A percentile compares a stretch with the other conserved stretches of the same genome.
Evolutionary conservation across 1,284 basidiomycete genomes (phyloP).

Genomic region (Vanrija pseudolonga): DNA sequence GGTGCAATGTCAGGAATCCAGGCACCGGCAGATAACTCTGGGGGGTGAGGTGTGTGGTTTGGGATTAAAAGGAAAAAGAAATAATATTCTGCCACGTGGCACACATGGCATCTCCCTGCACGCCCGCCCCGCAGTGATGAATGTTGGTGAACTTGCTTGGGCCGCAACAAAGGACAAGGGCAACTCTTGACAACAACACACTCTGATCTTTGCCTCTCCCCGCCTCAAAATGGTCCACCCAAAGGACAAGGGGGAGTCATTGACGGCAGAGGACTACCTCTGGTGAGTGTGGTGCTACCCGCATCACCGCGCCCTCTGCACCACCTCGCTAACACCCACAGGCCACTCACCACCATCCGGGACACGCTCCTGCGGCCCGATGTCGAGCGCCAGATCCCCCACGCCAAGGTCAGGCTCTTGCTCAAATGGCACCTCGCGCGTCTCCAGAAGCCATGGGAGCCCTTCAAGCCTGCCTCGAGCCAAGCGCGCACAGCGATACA

Average conservation of each 20-base stretch:
- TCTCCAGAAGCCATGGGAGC: constrained; percentile 30
- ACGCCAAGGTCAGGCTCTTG: constrained; percentile 25
- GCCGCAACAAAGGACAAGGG: too few relatives aligned
- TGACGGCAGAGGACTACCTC: constrained; percentile 18
- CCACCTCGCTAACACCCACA: constrained; percentile 9
- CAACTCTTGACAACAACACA: too few relatives aligned
- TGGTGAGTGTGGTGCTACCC: constrained; percentile 7
- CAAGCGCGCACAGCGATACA: constrained; percentile 15
- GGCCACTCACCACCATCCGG: constrained; percentile 37
- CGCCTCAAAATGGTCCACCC: constrained; percentile 2
- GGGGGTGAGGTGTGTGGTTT: too few relatives aligned
- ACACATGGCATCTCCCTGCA: too few relatives aligned
- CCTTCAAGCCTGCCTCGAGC: constrained; percentile 20
- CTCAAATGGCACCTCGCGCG: constrained; percentile 25
- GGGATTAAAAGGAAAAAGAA: background rate
- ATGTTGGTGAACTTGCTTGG: too few relatives aligned
- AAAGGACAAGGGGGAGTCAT: constrained; percentile 1
- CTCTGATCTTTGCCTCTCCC: too few relatives aligned
- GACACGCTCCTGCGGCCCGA: constrained; percentile 34
- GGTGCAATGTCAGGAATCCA: too few relatives aligned
- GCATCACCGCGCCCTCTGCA: background rate
- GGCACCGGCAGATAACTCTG: too few relatives aligned
- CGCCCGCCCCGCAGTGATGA: too few relatives aligned
- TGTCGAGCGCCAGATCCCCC: constrained; percentile 14
- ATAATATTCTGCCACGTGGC: background rate